phyloP scores from a whole-genome alignment of 805 yeast species.

The Candida dendrica region DNA sequence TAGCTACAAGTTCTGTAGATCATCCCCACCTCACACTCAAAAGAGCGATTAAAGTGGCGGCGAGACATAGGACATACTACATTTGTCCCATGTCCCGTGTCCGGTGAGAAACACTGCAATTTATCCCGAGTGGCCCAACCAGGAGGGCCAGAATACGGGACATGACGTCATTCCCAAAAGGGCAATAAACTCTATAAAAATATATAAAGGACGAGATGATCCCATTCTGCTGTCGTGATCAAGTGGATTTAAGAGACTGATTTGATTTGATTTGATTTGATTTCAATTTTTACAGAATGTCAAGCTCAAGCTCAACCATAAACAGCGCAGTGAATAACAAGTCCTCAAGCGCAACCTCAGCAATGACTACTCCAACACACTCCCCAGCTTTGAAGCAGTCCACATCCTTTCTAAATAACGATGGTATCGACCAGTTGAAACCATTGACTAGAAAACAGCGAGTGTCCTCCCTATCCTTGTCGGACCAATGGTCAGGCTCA shows the following conservation, averaged over 20 bases:
- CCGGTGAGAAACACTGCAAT: no score
- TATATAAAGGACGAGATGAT: background rate
- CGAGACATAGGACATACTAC: no score
- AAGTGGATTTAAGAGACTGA: no score
- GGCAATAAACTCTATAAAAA: background rate
- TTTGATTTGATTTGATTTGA: no score
- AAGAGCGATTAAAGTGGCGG: no score
- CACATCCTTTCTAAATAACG: conserved; percentile 58
- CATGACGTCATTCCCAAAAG: background rate
- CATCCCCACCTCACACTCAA: no score
- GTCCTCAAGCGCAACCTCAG: conserved; percentile 4
- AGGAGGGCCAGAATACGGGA: no score
- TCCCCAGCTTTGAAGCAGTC: conserved; percentile 3
- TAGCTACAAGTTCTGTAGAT: no score
- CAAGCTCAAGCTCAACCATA: background rate
- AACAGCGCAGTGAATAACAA: background rate
- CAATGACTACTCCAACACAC: conserved; percentile 10
- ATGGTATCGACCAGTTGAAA: conserved; percentile 61
- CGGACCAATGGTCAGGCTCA: conserved; percentile 59
- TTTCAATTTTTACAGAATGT: no score
- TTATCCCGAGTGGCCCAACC: no score
- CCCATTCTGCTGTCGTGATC: background rate
- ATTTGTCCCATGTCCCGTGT: no score
- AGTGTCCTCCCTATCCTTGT: conserved; percentile 59
- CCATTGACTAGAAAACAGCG: conserved; percentile 57